Base-by-base conservation (phyloP, 1,139 yeast genomes). In the Candida neerlandica region DNA sequence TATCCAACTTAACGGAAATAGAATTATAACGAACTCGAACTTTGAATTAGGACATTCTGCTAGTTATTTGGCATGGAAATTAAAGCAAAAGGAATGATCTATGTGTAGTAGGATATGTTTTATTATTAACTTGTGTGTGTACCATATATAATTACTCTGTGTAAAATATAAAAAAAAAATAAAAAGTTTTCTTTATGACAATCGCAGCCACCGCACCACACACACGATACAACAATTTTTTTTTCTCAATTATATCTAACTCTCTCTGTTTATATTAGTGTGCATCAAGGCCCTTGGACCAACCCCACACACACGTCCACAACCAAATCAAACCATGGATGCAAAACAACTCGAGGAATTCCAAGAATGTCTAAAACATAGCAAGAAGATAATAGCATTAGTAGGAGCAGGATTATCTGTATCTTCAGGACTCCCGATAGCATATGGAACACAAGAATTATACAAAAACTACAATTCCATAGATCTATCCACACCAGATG, bases 401-500 rank as follows among this genome's bases (percentile, higher is more conserved):
- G 89, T 86, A 2, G 97, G 97, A 1, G 92, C 96, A 1, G 97
- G 97, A 0, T 73, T 89, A 7, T 85, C 92, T 4, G 92, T 83
- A 0, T 73, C 87, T 0, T 85, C 94, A 1, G 96, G 96, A 0
- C 69, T 89, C 12, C 84, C 89, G 3, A 85, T 94, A 0, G 86
- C 84, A 60, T 70, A 91, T 45, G 90, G 91, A 2, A 68, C 84
- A 1, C 85, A 85, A 46, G 95, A 94, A 0, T 67, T 85, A 26
- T 90, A 96, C 96, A 78, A 82, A 56, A 83, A 84, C 56, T 86
- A 82, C 66, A 87, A 86, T 48, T 84, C 91, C 61, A 85, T 89
- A 43, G 96, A 90, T 59, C 71, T 90, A 47, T 96, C 96, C 5
- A 90, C 97, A 0, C 96, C 96, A 0, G 96, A 90, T 62, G 96